Base-by-base conservation (phyloP, 768 basidiomycete species). In the Phylloporus sp. region DNA sequence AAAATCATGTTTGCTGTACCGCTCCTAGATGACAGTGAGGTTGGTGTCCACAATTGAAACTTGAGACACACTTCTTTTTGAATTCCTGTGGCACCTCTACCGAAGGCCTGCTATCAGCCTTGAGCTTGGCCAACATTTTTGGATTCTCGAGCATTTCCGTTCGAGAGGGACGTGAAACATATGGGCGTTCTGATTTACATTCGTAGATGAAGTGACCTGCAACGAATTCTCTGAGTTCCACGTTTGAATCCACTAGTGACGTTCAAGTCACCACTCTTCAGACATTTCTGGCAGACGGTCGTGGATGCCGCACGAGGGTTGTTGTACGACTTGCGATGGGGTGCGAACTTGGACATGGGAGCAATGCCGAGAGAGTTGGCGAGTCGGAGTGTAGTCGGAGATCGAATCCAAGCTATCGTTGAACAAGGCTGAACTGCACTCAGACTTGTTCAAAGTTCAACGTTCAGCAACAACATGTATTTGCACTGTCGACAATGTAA, bases 41-140 rank as follows among this genome's bases (percentile, higher is more conserved):
- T 31, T 28, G 42, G 15, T n/a, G 16, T 20, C 40, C 15, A 13
- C 23, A 9, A 45, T 13, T 22, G 32, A 53, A 34, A 31, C 12
- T 6, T 29, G 23, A 41, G 1, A 75, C 84, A 31, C 49, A 90
- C 89, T 85, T 85, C 55, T 71, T 78, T 75, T 84, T 91, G 70
- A 97, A 95, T 68, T 97, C 94, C 55, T 94, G 92, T 5, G 93
- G 93, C 11, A 93, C 81, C 55, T 91, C 89, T 0, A 91, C 84
- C 16, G 82, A 82, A 4, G 91, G 90, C 58, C 85, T 83, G 10
- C 85, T 86, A 8, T 84, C 81, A 0, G 76, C 73, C 67, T 81
- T 86, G 34, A 87, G 68, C 67, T 89, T 89, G 4, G 83, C 78
- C 8, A 86, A 71, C 2, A 81, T 44, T 22, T 70, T 75, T 4